These are phyloP conservation scores for Thalassiosira mediterranea DNA, from an alignment of 352 stramenopile species.

Conservation along the genomic window DNA sequence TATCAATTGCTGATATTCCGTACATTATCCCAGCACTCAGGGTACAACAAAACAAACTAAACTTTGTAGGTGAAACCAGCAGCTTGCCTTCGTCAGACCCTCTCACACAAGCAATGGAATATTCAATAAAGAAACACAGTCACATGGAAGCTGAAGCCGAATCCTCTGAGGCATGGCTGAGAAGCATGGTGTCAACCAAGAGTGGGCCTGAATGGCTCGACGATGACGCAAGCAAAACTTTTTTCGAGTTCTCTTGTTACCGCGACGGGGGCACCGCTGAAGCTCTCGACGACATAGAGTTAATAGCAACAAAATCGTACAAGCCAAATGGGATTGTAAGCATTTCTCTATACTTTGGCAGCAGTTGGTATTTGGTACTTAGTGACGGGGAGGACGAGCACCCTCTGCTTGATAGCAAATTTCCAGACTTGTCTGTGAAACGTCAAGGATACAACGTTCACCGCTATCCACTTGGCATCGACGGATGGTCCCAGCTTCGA, in stretches of 20 bases:
- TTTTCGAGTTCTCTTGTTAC: conserved; percentile 88
- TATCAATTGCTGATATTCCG: conserved; percentile 90
- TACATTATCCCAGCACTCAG: conserved; percentile 93
- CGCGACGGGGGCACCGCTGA: conserved; percentile 24
- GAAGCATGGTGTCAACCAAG: conserved; percentile 73
- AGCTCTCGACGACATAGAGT: conserved; percentile 87
- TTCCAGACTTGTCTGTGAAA: conserved; percentile 87
- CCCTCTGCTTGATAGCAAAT: conserved; percentile 91
- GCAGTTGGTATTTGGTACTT: conserved; percentile 91
- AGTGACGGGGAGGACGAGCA: conserved; percentile 88
- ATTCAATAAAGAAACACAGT: conserved; percentile 85
- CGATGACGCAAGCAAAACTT: conserved; percentile 88
- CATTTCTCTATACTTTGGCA: conserved; percentile 91
- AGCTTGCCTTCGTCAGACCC: conserved; percentile 82
- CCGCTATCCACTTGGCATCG: conserved; percentile 50
- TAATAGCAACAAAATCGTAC: conserved; percentile 94
- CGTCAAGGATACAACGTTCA: conserved; percentile 71
- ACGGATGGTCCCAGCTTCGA: conserved; percentile 65
- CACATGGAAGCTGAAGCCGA: conserved; percentile 89
- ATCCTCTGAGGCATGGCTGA: conserved; percentile 87
- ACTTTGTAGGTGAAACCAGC: conserved; percentile 92
- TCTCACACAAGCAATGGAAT: conserved; percentile 89
- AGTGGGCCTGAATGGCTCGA: conserved; percentile 89
- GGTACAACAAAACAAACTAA: conserved; percentile 90
- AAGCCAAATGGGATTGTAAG: conserved; percentile 88